Evolutionary conservation across 2,329 filamentous ascomycete genomes (phyloP), one percentile per base, ranked within the genome.

Genomic region (Aspergillus fumigatus): DNA sequence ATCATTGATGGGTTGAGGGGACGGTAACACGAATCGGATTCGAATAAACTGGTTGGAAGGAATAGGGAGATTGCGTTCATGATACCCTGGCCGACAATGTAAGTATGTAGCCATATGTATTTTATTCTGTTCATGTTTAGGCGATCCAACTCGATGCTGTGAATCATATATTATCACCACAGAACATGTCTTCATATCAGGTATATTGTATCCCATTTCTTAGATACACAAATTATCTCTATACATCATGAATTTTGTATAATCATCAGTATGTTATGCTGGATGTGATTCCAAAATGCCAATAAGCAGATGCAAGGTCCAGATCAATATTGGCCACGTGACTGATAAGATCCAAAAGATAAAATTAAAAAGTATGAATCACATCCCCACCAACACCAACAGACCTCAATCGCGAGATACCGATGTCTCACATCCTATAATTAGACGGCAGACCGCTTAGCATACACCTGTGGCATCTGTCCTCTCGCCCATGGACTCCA

Each of bases 1-100:
- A 68, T 80, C 14, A 75, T 80, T 53, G 67, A 68, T 55, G 70
- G 72, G 54, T 61, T 77, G 64, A 75, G 70, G 50, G 65, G 62
- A 61, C 67, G 29, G 55, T 65, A 43, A 60, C 5, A 2, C 17
- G 14, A 38, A 17, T 64, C 23, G 52, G 14, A 35, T 51, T 40
- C 25, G 4, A 45, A 52, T 6, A 3, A 14, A 25, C 6, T 14
- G 8, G 4, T 7, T 21, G 10, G 3, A 23, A 23, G 21, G 9
- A 21, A 25, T 25, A 23, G 29, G 27, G 29, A 23, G 5, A 27
- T n/a, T 49, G 38, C 7, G 14, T 21, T 48, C 40, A 45, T 48
- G 55, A 45, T 51, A 51, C 49, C 49, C 49, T 27, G 2, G 29
- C 21, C 14, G 49, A 19, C 49, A 23, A 32, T 25, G 29, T 40